A percentile compares a stretch with the other conserved stretches of the same genome.
Conservation (phyloP, 2,329 filamentous ascomycete species). For the Apiospora koreana region DNA sequence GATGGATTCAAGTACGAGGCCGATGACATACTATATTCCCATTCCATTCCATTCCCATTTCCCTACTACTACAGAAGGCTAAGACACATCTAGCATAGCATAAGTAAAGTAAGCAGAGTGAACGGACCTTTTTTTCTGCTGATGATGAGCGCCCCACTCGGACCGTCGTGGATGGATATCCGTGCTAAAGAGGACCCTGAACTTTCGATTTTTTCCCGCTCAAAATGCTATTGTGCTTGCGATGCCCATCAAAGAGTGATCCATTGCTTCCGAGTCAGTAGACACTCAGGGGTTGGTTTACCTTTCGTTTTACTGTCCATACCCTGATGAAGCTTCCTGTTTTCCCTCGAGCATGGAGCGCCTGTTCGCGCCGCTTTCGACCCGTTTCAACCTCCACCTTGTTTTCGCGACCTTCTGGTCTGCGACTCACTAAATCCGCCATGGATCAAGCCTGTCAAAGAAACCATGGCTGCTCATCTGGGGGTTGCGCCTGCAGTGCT, state of each 20-base stretch:
- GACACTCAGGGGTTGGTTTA: not conserved
- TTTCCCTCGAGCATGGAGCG: conserved; percentile 31
- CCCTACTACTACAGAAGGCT: not conserved
- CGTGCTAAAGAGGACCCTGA: conserved; percentile 1
- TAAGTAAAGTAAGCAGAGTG: not conserved
- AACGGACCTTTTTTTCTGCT: not conserved
- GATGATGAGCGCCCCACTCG: not conserved
- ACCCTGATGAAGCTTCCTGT: conserved; percentile 28
- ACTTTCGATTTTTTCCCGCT: not conserved
- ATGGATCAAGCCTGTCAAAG: conserved; percentile 16
- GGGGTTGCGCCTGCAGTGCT: conserved; percentile 29
- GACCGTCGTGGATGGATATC: not conserved
- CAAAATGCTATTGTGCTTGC: not conserved
- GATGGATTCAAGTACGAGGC: no score
- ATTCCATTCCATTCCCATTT: no score
- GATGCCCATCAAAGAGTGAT: not conserved
- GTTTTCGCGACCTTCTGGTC: not conserved
- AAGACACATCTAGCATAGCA: not conserved
- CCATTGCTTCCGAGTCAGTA: not conserved
- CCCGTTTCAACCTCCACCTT: conserved; percentile 14
- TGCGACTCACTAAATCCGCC: not conserved
- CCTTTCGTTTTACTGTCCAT: not conserved
- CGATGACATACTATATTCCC: no score
- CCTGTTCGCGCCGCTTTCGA: conserved; percentile 24
- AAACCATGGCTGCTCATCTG: conserved; percentile 22